Evolutionary conservation across 495 filamentous ascomycete genomes (phyloP).

Genomic region (Trichodelitschia bisporula): DNA sequence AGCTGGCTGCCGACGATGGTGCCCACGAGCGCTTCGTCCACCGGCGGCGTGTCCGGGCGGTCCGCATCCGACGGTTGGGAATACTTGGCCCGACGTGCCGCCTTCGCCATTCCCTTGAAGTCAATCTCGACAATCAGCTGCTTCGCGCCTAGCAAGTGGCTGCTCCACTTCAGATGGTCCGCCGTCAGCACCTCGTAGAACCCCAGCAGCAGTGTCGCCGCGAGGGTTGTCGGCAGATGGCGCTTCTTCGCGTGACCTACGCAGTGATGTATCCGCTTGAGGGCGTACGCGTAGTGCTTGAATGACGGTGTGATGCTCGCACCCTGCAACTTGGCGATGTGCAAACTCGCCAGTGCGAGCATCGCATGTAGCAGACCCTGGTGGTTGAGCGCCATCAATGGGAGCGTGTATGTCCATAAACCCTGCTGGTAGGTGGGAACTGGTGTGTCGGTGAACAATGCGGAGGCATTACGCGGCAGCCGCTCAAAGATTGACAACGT

Average conservation of each 20-base stretch:
- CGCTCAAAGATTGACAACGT: conserved; percentile 74
- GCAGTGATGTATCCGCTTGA: conserved; percentile 49
- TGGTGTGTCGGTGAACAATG: conserved; percentile 36
- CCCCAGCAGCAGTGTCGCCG: conserved; percentile 65
- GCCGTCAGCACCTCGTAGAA: conserved; percentile 91
- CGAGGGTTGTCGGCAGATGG: conserved; percentile 58
- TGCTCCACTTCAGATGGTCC: conserved; percentile 90
- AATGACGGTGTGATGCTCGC: conserved; percentile 50
- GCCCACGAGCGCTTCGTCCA: conserved; percentile 15
- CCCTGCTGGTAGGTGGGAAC: conserved; percentile 47
- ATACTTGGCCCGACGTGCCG: conserved; percentile 29
- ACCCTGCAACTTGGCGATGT: conserved; percentile 63
- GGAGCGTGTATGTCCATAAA: conserved; percentile 73
- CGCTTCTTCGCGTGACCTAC: conserved; percentile 47
- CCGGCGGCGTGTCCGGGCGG: conserved; percentile 10
- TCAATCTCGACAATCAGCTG: conserved; percentile 68
- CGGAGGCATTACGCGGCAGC: conserved; percentile 51
- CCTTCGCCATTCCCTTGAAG: conserved; percentile 42
- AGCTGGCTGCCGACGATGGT: conserved; percentile 13
- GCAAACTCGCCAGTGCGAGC: conserved; percentile 65
- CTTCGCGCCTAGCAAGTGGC: conserved; percentile 63
- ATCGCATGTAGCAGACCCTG: conserved; percentile 78
- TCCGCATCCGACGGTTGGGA: conserved; percentile 14
- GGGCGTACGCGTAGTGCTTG: conserved; percentile 75
- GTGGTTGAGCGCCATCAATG: conserved; percentile 60